A percentile compares a stretch with the other conserved stretches of the same genome.
Evolutionary conservation across 225 moss, liverwort and hornwort species (phyloP).

Genomic region (Thuidium tamariscinum): DNA sequence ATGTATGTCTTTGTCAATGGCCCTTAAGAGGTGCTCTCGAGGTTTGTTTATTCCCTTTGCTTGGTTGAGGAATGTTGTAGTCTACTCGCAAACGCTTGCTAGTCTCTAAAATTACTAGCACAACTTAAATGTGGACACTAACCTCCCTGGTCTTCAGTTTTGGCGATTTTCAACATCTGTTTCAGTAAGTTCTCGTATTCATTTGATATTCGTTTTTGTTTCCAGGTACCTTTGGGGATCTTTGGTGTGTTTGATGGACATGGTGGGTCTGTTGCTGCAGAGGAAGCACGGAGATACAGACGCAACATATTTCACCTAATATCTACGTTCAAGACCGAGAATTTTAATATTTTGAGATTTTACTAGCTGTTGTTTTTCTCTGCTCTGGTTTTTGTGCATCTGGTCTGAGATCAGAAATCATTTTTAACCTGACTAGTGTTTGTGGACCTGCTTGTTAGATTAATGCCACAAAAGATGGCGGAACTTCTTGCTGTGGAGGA

Average conservation of each 20-base stretch:
- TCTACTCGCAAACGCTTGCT: background rate
- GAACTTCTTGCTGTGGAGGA: constrained; percentile 62
- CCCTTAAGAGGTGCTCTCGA: constrained; percentile 76
- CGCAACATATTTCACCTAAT: background rate
- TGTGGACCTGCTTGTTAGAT: constrained; percentile 25
- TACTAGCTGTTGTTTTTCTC: background rate
- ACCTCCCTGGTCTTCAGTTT: background rate
- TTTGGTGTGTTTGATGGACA: constrained; percentile 98
- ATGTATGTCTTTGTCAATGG: constrained; percentile 83
- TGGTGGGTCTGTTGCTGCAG: constrained; percentile 79
- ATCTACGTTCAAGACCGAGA: background rate
- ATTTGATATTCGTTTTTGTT: background rate
- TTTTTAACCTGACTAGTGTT: background rate
- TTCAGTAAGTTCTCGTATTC: background rate
- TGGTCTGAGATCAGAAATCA: background rate
- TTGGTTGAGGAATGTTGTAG: background rate
- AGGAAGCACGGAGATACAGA: constrained; percentile 73
- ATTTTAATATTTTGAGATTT: background rate
- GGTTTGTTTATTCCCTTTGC: constrained; percentile 25
- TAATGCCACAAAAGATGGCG: constrained; percentile 74
- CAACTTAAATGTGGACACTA: background rate
- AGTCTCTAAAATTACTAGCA: background rate
- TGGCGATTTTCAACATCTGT: background rate
- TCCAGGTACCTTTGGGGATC: constrained; percentile 54
- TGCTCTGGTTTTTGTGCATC: background rate